These are phyloP conservation scores for Leccinum obscurum DNA, from an alignment of 768 basidiomycete genomes.

Conservation along the genomic window DNA sequence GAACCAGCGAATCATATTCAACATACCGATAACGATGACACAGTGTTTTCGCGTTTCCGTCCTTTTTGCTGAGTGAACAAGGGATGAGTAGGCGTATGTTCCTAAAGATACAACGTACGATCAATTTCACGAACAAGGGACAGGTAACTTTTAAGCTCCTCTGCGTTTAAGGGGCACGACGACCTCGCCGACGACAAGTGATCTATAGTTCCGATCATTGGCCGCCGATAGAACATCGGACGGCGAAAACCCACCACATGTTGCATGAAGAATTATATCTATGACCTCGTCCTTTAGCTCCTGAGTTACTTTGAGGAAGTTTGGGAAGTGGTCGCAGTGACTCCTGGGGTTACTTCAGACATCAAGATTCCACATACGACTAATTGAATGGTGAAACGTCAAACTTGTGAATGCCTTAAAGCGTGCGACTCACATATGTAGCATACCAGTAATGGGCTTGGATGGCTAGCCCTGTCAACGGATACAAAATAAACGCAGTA, in stretches of 20 bases:
- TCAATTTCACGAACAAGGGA: slow-evolving; percentile 27
- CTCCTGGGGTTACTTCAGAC: background rate
- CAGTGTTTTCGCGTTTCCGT: slow-evolving; percentile 13
- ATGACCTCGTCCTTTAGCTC: slow-evolving; percentile 27
- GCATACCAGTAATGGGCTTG: slow-evolving; percentile 39
- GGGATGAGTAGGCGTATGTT: background rate
- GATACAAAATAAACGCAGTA: slow-evolving; percentile 12
- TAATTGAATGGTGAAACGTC: slow-evolving; percentile 1
- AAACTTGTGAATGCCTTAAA: background rate
- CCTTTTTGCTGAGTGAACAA: slow-evolving; percentile 11
- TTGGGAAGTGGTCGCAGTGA: slow-evolving; percentile 36
- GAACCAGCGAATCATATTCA: background rate
- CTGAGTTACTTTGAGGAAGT: slow-evolving; percentile 24
- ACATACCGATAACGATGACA: slow-evolving; percentile 23
- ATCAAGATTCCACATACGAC: background rate
- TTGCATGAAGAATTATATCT: slow-evolving; percentile 27
- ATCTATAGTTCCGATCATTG: slow-evolving; percentile 9
- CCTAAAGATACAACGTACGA: slow-evolving; percentile 12
- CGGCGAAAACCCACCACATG: slow-evolving; percentile 19
- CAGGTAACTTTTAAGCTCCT: slow-evolving; percentile 22
- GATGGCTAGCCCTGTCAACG: slow-evolving; percentile 32
- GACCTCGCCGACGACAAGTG: slow-evolving; percentile 31
- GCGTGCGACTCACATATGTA: slow-evolving; percentile 5
- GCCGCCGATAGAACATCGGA: background rate
- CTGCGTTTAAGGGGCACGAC: slow-evolving; percentile 17